Evolutionary conservation across 2,329 filamentous ascomycete species (phyloP).

Genomic region (Monosporascus sp.): DNA sequence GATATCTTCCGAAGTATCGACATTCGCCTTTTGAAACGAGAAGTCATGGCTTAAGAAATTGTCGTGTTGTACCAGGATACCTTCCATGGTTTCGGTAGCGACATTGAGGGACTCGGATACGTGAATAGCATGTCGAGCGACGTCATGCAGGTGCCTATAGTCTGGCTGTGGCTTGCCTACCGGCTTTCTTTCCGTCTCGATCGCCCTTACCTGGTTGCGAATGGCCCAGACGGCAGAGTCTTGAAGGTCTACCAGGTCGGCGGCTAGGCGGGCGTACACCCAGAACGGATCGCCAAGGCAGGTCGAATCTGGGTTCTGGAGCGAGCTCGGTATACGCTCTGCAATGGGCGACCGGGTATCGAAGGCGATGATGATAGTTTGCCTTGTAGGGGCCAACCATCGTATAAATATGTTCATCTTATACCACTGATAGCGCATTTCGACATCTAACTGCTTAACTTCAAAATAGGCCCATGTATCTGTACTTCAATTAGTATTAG

Average conservation of each 20-base stretch:
- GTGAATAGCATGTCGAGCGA: constrained; percentile 39
- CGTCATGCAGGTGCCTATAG: constrained; percentile 34
- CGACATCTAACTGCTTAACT: constrained; percentile 20
- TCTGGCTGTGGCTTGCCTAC: constrained; percentile 23
- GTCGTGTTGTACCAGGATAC: constrained; percentile 28
- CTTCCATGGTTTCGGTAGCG: constrained; percentile 23
- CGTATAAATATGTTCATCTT: constrained; percentile 30
- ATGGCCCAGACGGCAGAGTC: constrained; percentile 35
- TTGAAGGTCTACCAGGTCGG: constrained; percentile 26
- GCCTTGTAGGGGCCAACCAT: constrained; percentile 15
- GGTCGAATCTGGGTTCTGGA: constrained; percentile 1
- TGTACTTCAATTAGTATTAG: constrained; percentile 5
- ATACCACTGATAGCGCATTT: constrained; percentile 26
- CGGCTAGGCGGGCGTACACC: constrained; percentile 27
- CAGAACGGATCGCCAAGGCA: constrained; percentile 29
- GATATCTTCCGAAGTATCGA: constrained; percentile 14
- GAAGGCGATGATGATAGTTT: constrained; percentile 27
- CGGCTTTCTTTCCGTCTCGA: constrained; percentile 21
- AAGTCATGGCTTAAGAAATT: constrained; percentile 7
- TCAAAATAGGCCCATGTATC: constrained; percentile 29
- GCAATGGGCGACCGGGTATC: constrained; percentile 12
- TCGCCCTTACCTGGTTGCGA: constrained; percentile 27
- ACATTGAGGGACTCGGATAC: constrained; percentile 37
- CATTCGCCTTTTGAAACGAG: background rate
- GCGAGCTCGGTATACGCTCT: constrained; percentile 1